Percentiles rank a stretch among this genome's conserved stretches.
These are phyloP conservation scores for Ramaria sp. DNA, from an alignment of 768 basidiomycete genomes.

Conservation along the genomic window DNA sequence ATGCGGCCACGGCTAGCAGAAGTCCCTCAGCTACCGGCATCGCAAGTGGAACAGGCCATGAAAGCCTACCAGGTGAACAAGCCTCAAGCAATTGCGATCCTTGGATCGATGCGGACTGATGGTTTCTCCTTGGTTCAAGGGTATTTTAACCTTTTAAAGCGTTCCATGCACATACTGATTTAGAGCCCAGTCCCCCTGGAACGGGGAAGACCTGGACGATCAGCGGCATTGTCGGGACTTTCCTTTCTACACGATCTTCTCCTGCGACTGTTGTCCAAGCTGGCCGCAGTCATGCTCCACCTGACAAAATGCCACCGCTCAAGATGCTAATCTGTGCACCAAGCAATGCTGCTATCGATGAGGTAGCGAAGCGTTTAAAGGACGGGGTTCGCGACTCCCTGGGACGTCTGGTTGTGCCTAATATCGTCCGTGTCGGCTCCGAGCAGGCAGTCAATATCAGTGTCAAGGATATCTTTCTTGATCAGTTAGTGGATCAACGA, in stretches of 20 bases:
- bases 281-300: slow-evolving; percentile 29
- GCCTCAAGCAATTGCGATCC: slow-evolving; percentile 86
- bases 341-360: slow-evolving; percentile 97
- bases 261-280: slow-evolving; percentile 40
- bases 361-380: slow-evolving; percentile 81
- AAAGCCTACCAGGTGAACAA: slow-evolving; percentile 68
- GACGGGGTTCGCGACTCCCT: slow-evolving; percentile 56
- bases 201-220: slow-evolving; percentile 99
- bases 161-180: background rate
- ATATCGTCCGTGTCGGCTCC: slow-evolving; percentile 84
- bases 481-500: slow-evolving; percentile 74
- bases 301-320: slow-evolving; percentile 40
- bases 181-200: slow-evolving; percentile 69
- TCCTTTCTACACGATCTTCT: slow-evolving; percentile 49
- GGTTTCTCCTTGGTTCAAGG: slow-evolving; percentile 95
- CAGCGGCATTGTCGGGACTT: slow-evolving; percentile 82
- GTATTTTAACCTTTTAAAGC: slow-evolving; percentile 32
- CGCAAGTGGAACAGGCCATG: slow-evolving; percentile 60
- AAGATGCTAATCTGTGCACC: slow-evolving; percentile 91
- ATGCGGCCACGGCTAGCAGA: slow-evolving; percentile 53
- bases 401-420: slow-evolving; percentile 46
- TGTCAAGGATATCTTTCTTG: slow-evolving; percentile 80
- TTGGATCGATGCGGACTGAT: slow-evolving; percentile 53
- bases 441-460: slow-evolving; percentile 63
- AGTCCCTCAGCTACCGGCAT: slow-evolving; percentile 21